phyloP scores from a whole-genome alignment of 495 filamentous ascomycete species.

The Neurospora tetraspora region DNA sequence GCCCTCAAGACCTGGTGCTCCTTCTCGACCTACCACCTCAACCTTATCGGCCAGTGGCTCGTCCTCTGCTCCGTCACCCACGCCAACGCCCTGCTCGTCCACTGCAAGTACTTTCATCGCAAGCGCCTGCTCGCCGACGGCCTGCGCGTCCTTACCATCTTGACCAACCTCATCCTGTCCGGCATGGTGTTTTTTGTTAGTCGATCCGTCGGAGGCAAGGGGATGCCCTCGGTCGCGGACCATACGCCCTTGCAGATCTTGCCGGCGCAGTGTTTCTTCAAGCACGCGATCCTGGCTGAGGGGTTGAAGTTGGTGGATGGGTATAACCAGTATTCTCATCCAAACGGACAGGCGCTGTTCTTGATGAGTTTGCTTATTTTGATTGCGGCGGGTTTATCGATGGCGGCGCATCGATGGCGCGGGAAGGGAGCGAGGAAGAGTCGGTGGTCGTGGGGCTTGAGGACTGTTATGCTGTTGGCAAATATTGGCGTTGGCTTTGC shows the following conservation, averaged over 20 bases:
- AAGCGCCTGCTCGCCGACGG: background rate
- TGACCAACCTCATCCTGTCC: background rate
- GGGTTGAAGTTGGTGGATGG: background rate
- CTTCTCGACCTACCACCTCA: slow-evolving; percentile 5
- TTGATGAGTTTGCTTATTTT: background rate
- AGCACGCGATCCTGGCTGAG: background rate
- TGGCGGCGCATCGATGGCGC: background rate
- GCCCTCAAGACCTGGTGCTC: background rate
- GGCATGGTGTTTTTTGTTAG: background rate
- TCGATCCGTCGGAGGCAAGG: background rate
- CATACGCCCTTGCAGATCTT: background rate
- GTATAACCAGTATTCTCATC: background rate
- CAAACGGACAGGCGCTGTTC: background rate
- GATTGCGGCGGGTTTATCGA: background rate
- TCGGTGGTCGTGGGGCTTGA: background rate
- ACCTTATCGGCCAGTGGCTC: slow-evolving; percentile 3
- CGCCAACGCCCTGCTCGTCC: slow-evolving; percentile 2
- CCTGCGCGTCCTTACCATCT: background rate
- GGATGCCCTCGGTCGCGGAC: background rate
- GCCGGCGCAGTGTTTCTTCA: background rate
- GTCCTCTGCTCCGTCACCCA: slow-evolving; percentile 2
- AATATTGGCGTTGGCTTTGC: background rate
- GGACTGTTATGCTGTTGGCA: background rate
- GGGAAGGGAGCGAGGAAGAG: background rate
- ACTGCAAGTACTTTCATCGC: slow-evolving; percentile 1